phyloP scores from a whole-genome alignment of 495 filamentous ascomycete genomes.

The Penicillium dipodomyicola region DNA sequence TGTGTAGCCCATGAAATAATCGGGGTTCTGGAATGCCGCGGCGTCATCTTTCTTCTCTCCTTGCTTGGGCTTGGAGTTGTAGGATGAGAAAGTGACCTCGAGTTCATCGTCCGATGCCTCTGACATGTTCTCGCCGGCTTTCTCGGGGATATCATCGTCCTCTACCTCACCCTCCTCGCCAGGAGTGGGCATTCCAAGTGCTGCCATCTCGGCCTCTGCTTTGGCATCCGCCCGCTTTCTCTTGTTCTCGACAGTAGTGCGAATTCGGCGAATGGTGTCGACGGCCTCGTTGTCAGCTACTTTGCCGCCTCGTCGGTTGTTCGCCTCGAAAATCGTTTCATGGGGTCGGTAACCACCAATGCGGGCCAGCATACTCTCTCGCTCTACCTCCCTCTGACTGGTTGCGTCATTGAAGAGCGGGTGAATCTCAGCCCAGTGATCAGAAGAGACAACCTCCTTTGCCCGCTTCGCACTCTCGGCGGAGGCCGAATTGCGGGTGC shows the following conservation, averaged over 20 bases:
- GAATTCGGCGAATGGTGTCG: constrained; percentile 72
- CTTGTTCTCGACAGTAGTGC: constrained; percentile 51
- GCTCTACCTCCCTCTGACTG: constrained; percentile 61
- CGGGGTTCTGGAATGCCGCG: constrained; percentile 71
- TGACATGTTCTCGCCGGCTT: constrained; percentile 57
- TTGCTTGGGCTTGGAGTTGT: constrained; percentile 35
- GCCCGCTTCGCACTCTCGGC: constrained; percentile 81
- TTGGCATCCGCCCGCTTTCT: constrained; percentile 37
- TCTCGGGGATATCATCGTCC: constrained; percentile 37
- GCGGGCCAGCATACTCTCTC: constrained; percentile 78
- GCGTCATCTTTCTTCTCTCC: constrained; percentile 32
- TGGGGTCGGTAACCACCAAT: constrained; percentile 83
- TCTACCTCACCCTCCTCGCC: constrained; percentile 38
- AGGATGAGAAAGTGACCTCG: constrained; percentile 74
- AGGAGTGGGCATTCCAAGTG: constrained; percentile 25
- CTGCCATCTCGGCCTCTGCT: constrained; percentile 27
- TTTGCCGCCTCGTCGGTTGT: constrained; percentile 61
- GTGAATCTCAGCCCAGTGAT: constrained; percentile 68
- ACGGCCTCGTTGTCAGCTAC: constrained; percentile 60
- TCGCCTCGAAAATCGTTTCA: constrained; percentile 94
- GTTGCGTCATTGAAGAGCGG: constrained; percentile 70
- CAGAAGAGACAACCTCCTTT: constrained; percentile 66
- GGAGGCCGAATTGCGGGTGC: constrained; percentile 84
- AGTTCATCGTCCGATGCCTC: constrained; percentile 72
- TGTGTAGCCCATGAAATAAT: constrained; percentile 94